Conservation (phyloP, 768 basidiomycete species). For the Podaxis rugospora region DNA sequence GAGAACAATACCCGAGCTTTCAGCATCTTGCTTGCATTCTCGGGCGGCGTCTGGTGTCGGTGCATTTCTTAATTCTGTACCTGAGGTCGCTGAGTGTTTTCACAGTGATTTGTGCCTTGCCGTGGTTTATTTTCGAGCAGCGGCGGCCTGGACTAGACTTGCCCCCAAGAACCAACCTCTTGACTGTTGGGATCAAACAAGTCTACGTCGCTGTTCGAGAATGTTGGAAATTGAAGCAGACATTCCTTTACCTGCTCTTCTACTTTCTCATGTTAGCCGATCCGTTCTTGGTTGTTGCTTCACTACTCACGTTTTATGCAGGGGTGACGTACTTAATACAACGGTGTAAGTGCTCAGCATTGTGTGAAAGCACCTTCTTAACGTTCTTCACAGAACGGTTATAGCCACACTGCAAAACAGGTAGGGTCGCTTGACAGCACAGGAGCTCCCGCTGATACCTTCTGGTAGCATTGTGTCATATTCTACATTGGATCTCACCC, state of each 20-base stretch:
- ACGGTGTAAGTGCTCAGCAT: constrained; percentile 47
- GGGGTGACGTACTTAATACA: constrained; percentile 75
- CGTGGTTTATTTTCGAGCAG: constrained; percentile 73
- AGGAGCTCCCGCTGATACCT: not conserved
- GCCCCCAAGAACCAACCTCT: constrained; percentile 48
- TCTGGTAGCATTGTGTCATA: constrained; percentile 57
- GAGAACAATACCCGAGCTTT: constrained; percentile 75
- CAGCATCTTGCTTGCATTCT: constrained; percentile 73
- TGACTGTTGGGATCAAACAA: constrained; percentile 68
- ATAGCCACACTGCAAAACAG: constrained; percentile 70
- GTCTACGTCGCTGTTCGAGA: constrained; percentile 57
- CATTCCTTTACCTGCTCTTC: constrained; percentile 68
- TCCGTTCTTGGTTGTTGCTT: not conserved
- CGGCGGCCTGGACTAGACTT: constrained; percentile 59
- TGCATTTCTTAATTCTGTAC: constrained; percentile 8
- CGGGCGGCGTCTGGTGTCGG: constrained; percentile 73
- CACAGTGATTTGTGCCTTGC: constrained; percentile 60
- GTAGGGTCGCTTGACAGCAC: constrained; percentile 23
- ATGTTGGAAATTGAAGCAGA: constrained; percentile 66
- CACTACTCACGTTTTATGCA: constrained; percentile 18
- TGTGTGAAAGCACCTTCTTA: not conserved
- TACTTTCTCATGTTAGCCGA: constrained; percentile 67
- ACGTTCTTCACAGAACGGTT: constrained; percentile 46
- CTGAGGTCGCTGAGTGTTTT: not conserved
- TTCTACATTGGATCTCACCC: constrained; percentile 66